Percentiles rank a stretch among this genome's conserved stretches.
phyloP scores from a whole-genome alignment of 805 yeast genomes.

The Kodamaea kakaduensis region DNA sequence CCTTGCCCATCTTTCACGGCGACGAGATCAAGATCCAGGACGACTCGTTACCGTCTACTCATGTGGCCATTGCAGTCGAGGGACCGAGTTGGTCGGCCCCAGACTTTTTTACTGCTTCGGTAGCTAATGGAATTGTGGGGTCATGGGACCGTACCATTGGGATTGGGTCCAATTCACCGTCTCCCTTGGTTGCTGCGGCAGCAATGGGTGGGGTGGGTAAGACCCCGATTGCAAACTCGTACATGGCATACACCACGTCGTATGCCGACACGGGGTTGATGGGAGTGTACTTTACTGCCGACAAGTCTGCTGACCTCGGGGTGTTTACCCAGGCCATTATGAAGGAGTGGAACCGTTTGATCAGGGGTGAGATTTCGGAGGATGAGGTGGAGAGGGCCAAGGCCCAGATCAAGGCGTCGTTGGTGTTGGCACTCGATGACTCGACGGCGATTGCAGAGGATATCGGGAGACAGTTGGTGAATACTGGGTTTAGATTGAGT shows the following conservation, averaged over 20 bases:
- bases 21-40: conserved; percentile 86
- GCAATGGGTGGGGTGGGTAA: conserved; percentile 54
- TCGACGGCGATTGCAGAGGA: conserved; percentile 96
- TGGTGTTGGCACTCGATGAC: conserved; percentile 86
- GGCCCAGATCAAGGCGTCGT: conserved; percentile 89
- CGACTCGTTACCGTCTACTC: conserved; percentile 78
- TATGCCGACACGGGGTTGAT: conserved; percentile 97
- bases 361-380: conserved; percentile 68
- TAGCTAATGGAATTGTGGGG: conserved; percentile 95
- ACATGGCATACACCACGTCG: conserved; percentile 94
- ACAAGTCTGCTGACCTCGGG: conserved; percentile 62
- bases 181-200: conserved; percentile 71
- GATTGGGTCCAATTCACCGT: conserved; percentile 76
- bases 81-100: conserved; percentile 97
- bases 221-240: conserved; percentile 81
- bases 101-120: conserved; percentile 91
- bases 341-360: conserved; percentile 85
- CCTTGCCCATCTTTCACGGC: conserved; percentile 74
- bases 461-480: conserved; percentile 93
- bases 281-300: conserved; percentile 93
- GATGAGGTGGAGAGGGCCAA: conserved; percentile 93
- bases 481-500: conserved; percentile 76
- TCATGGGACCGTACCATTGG: conserved; percentile 96
- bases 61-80: conserved; percentile 92
- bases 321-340: conserved; percentile 69